These are phyloP conservation scores for Arachis stenosperma DNA, from an alignment of 306 rosid species.

Conservation along the genomic window DNA sequence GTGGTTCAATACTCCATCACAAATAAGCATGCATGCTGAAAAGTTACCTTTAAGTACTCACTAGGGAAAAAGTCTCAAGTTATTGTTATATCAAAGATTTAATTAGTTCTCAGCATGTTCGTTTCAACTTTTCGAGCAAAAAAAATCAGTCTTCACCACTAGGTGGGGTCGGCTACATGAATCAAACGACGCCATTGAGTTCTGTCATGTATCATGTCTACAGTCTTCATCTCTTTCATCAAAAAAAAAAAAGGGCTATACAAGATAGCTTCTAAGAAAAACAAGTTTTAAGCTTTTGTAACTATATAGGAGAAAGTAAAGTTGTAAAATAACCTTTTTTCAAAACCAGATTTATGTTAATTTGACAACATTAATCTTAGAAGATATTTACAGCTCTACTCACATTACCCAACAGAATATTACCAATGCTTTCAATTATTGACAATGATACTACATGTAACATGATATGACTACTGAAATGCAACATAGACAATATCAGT, in stretches of 20 bases:
- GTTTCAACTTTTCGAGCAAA: too few species aligned
- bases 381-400: constrained; percentile 9
- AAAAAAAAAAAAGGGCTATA: too few species aligned
- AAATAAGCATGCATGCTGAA: not conserved
- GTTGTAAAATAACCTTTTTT: too few species aligned
- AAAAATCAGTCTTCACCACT: too few species aligned
- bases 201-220: too few species aligned
- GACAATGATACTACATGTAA: not conserved
- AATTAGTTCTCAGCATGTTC: too few species aligned
- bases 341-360: not conserved
- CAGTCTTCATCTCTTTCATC: too few species aligned
- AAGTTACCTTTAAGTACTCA: not conserved
- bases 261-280: too few species aligned
- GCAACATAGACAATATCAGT: not conserved
- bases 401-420: constrained; percentile 2
- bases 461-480: not conserved
- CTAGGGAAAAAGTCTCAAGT: not conserved
- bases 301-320: too few species aligned
- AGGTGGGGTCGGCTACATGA: too few species aligned
- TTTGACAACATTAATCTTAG: not conserved
- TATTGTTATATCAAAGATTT: not conserved
- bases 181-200: too few species aligned
- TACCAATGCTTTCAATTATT: not conserved
- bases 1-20: not conserved
- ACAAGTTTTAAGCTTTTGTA: too few species aligned